Percentiles rank a stretch among this genome's conserved stretches.
Evolutionary conservation across 805 yeast species (phyloP).

Genomic region (Candida parachauliodes): DNA sequence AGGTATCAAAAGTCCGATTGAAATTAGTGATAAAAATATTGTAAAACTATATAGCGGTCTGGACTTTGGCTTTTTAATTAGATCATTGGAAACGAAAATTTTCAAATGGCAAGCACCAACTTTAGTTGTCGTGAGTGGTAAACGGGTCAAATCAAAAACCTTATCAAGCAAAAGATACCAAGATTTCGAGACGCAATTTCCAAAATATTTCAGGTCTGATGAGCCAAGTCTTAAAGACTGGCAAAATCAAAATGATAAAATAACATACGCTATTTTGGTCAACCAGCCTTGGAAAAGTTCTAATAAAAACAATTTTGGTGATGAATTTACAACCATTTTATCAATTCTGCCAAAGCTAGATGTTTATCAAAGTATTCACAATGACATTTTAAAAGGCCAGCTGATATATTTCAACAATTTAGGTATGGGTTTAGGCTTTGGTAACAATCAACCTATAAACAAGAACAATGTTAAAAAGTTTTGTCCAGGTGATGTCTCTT

Average conservation of each 20-base stretch:
- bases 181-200: slow-evolving; percentile 48
- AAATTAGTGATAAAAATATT: slow-evolving; percentile 44
- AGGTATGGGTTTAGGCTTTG: slow-evolving; percentile 85
- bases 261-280: slow-evolving; percentile 63
- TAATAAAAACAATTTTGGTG: slow-evolving; percentile 72
- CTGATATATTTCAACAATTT: slow-evolving; percentile 63
- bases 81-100: slow-evolving; percentile 78
- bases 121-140: slow-evolving; percentile 65
- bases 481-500: slow-evolving; percentile 72
- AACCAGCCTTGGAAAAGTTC: slow-evolving; percentile 75
- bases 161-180: slow-evolving; percentile 45
- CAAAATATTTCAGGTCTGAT: slow-evolving; percentile 27
- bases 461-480: slow-evolving; percentile 45
- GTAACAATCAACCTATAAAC: slow-evolving; percentile 59
- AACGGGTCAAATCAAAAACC: slow-evolving; percentile 37
- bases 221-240: slow-evolving; percentile 23
- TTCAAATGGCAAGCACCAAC: slow-evolving; percentile 92
- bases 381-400: slow-evolving; percentile 30
- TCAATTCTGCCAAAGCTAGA: slow-evolving; percentile 68
- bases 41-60: slow-evolving; percentile 68
- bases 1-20: slow-evolving; percentile 22
- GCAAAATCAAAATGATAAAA: slow-evolving; percentile 39
- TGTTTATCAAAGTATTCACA: slow-evolving; percentile 31
- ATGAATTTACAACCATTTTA: slow-evolving; percentile 50
- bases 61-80: slow-evolving; percentile 79